phyloP scores from a whole-genome alignment of 2,329 filamentous ascomycete species.

The Diaporthe batatas region DNA sequence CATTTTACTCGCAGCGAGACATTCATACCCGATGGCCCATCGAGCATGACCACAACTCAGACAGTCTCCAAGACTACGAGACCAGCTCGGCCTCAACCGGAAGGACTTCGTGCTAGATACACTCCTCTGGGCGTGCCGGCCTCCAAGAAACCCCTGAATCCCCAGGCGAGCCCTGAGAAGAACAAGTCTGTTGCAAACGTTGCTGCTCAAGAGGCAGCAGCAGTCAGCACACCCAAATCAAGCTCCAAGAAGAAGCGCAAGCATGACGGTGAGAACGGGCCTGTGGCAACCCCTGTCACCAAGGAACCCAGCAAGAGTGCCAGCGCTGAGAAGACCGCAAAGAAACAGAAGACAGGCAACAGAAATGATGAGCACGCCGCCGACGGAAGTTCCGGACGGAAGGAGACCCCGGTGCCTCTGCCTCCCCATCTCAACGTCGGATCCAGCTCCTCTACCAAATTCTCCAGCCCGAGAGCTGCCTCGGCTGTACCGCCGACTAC shows the following conservation, averaged over 20 bases:
- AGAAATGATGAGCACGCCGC: constrained; percentile 26
- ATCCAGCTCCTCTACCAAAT: neutral
- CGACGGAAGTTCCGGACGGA: constrained; percentile 25
- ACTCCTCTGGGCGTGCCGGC: constrained; percentile 70
- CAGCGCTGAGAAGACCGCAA: constrained; percentile 41
- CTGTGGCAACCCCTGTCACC: constrained; percentile 38
- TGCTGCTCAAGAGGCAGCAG: constrained; percentile 40
- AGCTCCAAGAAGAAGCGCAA: constrained; percentile 57
- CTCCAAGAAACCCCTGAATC: constrained; percentile 46
- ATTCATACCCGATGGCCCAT: constrained; percentile 38
- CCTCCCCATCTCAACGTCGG: constrained; percentile 16
- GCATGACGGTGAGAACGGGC: constrained; percentile 49
- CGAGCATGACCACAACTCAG: constrained; percentile 55
- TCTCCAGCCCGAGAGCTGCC: constrained; percentile 7
- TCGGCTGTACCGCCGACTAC: constrained; percentile 41
- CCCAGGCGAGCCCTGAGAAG: constrained; percentile 20
- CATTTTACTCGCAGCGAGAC: constrained; percentile 66
- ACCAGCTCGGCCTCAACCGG: constrained; percentile 73
- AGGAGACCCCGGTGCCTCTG: constrained; percentile 42
- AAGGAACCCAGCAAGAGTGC: constrained; percentile 41
- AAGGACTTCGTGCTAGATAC: constrained; percentile 76
- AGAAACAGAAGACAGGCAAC: constrained; percentile 40
- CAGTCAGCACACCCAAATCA: constrained; percentile 40
- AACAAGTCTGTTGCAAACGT: constrained; percentile 36
- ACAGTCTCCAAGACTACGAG: constrained; percentile 57